Percentiles rank a stretch among this genome's conserved stretches.
These are phyloP conservation scores for Yarrowia sp. DNA, from an alignment of 805 yeast species.

Conservation along the genomic window DNA sequence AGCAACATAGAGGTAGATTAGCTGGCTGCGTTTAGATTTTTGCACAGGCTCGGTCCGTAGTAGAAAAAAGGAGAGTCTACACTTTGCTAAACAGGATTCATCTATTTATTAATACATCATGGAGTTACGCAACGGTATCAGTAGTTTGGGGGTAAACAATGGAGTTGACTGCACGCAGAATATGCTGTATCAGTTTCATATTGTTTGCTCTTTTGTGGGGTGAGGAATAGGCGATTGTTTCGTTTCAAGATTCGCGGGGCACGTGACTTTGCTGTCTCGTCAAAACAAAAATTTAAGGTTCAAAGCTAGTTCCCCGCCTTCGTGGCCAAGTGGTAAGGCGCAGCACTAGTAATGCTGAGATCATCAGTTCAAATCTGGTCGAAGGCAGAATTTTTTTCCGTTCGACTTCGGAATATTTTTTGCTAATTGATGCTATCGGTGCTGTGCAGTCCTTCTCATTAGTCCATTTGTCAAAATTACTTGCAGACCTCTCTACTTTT, in stretches of 20 bases:
- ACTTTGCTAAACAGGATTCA: slow-evolving; percentile 6
- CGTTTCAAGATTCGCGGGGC: not conserved
- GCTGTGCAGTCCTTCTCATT: too few relatives aligned
- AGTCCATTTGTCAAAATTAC: too few relatives aligned
- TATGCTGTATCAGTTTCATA: too few relatives aligned
- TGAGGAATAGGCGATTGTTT: too few relatives aligned
- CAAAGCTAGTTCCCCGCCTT: not conserved
- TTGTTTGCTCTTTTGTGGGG: too few relatives aligned
- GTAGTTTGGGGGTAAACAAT: too few relatives aligned
- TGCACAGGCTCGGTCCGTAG: slow-evolving; percentile 1
- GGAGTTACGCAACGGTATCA: not conserved
- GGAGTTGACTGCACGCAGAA: too few relatives aligned
- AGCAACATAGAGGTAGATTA: slow-evolving; percentile 18
- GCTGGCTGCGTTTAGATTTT: not conserved
- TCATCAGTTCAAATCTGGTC: slow-evolving; percentile 26
- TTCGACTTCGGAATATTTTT: too few relatives aligned
- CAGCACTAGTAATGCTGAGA: slow-evolving; percentile 26
- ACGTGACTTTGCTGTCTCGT: not conserved
- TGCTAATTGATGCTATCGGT: too few relatives aligned
- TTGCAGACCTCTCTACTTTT: not conserved
- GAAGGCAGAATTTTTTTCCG: slow-evolving; percentile 14
- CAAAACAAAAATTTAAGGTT: not conserved
- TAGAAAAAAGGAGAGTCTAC: slow-evolving; percentile 8
- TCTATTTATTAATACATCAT: slow-evolving; percentile 12
- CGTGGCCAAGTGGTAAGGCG: slow-evolving; percentile 27